Evolutionary conservation across 176 grass and related monocot species (phyloP).

Genomic region (Olyra latifolia): DNA sequence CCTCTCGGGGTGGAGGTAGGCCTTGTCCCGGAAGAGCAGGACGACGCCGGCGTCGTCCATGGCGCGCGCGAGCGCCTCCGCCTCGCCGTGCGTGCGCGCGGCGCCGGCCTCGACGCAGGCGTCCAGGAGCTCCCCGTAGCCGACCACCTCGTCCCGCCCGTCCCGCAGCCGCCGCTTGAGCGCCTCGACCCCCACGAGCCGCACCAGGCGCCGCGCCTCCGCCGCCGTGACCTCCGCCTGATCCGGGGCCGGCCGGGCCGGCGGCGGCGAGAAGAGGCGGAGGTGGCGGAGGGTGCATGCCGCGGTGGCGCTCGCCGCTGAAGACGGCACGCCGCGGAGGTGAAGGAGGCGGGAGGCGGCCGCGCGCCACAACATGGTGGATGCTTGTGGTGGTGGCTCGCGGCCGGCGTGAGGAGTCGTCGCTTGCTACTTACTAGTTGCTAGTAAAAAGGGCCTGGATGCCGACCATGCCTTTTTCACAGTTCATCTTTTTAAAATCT

Average conservation of each 20-base stretch:
- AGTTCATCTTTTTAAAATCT: too few relatives aligned
- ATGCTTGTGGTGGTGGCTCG: conserved; percentile 9
- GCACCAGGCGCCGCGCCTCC: conserved; percentile 59
- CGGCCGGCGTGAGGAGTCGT: not conserved
- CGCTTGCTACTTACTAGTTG: too few relatives aligned
- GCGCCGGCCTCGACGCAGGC: conserved; percentile 55
- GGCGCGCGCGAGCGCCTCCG: conserved; percentile 40
- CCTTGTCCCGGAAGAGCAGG: conserved; percentile 70
- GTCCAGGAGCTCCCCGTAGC: conserved; percentile 55
- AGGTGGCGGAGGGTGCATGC: conserved; percentile 4
- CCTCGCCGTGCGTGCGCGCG: conserved; percentile 49
- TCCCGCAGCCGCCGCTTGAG: conserved; percentile 54
- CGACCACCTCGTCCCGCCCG: conserved; percentile 47
- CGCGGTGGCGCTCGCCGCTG: not conserved
- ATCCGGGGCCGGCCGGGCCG: not conserved
- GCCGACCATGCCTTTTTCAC: too few relatives aligned
- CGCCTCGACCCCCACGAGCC: conserved; percentile 62
- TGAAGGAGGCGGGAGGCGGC: conserved; percentile 18
- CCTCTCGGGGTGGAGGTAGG: conserved; percentile 75
- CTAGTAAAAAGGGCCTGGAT: too few relatives aligned
- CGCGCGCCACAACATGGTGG: conserved; percentile 18
- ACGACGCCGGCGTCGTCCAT: conserved; percentile 62
- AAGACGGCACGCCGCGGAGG: not conserved
- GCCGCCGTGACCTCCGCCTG: conserved; percentile 30
- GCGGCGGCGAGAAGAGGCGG: conserved; percentile 37